phyloP scores from a whole-genome alignment of 2,329 filamentous ascomycete genomes.

The Berkeleyomyces rouxiae region DNA sequence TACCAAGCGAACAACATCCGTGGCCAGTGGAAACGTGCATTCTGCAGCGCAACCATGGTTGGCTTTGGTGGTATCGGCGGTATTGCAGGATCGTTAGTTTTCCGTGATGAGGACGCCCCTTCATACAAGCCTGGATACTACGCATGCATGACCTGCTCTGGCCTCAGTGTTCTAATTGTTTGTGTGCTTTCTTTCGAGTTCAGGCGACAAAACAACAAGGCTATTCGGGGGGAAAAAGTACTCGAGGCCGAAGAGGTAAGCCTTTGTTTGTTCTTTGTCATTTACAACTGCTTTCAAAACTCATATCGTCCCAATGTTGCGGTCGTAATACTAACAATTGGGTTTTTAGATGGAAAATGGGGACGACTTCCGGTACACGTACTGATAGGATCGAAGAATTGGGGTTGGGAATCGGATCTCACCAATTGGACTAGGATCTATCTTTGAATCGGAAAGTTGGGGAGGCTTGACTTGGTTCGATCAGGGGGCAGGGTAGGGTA shows the following conservation, averaged over 20 bases:
- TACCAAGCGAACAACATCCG: constrained; percentile 82
- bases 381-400: neutral
- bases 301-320: no score
- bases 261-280: neutral
- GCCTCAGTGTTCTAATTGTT: constrained; percentile 32
- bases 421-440: neutral
- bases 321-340: neutral
- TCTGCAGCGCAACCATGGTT: constrained; percentile 59
- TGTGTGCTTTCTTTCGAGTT: constrained; percentile 25
- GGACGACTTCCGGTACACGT: constrained; percentile 12
- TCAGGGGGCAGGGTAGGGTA: neutral
- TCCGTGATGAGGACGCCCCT: constrained; percentile 40
- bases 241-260: constrained; percentile 32
- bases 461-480: neutral
- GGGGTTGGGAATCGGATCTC: neutral
- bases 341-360: constrained; percentile 14
- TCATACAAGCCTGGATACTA: constrained; percentile 39
- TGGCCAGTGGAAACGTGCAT: constrained; percentile 76
- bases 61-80: constrained; percentile 64
- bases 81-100: constrained; percentile 59
- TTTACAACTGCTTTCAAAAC: neutral
- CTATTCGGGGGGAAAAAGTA: constrained; percentile 35
- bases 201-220: constrained; percentile 29
- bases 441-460: neutral
- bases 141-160: constrained; percentile 34